A percentile compares a stretch with the other conserved stretches of the same genome.
These are phyloP conservation scores for Backusella morwellensis DNA, from an alignment of 192 early-diverging fungal genomes.

Conservation along the genomic window DNA sequence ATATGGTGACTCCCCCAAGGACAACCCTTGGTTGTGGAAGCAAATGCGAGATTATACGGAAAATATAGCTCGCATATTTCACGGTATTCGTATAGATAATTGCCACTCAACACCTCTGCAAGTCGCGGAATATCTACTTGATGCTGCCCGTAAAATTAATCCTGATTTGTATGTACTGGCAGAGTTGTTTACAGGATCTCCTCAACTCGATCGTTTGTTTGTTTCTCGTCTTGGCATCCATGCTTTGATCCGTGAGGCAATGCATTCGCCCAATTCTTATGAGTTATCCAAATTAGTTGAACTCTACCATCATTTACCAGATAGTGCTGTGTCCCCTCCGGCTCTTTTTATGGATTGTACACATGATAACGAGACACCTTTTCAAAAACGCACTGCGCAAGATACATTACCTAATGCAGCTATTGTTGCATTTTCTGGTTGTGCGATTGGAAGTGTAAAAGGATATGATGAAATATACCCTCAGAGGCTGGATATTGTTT, in stretches of 20 bases:
- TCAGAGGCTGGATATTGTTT: conserved; percentile 80
- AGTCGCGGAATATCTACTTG: conserved; percentile 88
- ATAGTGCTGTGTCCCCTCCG: conserved; percentile 84
- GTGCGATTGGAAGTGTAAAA: conserved; percentile 92
- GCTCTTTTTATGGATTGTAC: conserved; percentile 99
- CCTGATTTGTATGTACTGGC: conserved; percentile 96
- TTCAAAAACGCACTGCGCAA: conserved; percentile 84
- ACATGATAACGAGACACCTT: conserved; percentile 97
- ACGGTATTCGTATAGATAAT: conserved; percentile 98
- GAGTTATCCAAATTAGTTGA: conserved; percentile 90
- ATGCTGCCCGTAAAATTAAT: conserved; percentile 76
- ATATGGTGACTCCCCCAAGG: conserved; percentile 79
- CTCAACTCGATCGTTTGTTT: conserved; percentile 90
- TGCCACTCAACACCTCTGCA: conserved; percentile 99
- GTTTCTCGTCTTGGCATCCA: conserved; percentile 93
- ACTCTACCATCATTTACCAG: conserved; percentile 82
- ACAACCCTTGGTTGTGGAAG: conserved; percentile 95
- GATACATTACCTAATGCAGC: conserved; percentile 95
- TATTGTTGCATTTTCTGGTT: conserved; percentile 84
- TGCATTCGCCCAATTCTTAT: conserved; percentile 91
- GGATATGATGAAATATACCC: conserved; percentile 98
- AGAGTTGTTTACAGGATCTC: conserved; percentile 96
- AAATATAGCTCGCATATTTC: conserved; percentile 83
- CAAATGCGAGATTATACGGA: conserved; percentile 90
- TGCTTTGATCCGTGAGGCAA: conserved; percentile 95